Evolutionary conservation across 768 basidiomycete species (phyloP), one percentile per base, ranked within the genome.

Genomic region (Russula compacta): DNA sequence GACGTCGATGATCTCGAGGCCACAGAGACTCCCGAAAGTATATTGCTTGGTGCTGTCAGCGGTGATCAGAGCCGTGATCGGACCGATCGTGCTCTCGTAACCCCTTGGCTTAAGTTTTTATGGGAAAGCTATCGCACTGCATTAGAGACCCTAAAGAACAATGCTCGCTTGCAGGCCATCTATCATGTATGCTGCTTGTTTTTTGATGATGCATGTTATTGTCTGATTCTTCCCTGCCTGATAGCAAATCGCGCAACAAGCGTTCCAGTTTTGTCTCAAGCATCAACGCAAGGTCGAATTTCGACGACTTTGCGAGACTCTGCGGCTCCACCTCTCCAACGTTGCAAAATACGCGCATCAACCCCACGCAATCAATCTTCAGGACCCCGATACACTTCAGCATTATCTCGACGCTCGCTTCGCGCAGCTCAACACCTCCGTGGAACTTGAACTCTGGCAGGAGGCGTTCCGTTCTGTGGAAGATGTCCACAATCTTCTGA

Each of bases 51-150:
- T 52, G 92, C 92, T 14, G 92, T 98, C 63, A 87, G 89, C 68
- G 83, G 82, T 40, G 92, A 93, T 71, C 90, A 93, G 75, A 94
- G 82, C 77, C 89, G 90, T 76, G 95, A 98, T 73, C 78, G 95
- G 67, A 97, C 93, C 35, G 95, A 98, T 74, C 78, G 95, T 49
- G 89, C 93, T 7, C 81, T 98, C 54, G 93, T 99, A 65, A 97
- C 93, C 0, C 95, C 95, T 0, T 97, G 94, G 87, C 87, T 98
- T 70, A 94, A 95, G 71, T 97, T 98, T 73, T 80, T 94, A n/a
- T 98, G 95, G 94, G 95, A 98, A 78, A 92, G 91, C 67, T 98
- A 98, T 71, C 85, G 95, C 59, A 97, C 92, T 19, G 92, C 89
- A 1, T 77, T 99, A 44, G 95, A 98, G 76, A 94, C 94, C 2